Base-by-base conservation (phyloP, 2,329 filamentous ascomycete species). In the Coniochaeta sp. region DNA sequence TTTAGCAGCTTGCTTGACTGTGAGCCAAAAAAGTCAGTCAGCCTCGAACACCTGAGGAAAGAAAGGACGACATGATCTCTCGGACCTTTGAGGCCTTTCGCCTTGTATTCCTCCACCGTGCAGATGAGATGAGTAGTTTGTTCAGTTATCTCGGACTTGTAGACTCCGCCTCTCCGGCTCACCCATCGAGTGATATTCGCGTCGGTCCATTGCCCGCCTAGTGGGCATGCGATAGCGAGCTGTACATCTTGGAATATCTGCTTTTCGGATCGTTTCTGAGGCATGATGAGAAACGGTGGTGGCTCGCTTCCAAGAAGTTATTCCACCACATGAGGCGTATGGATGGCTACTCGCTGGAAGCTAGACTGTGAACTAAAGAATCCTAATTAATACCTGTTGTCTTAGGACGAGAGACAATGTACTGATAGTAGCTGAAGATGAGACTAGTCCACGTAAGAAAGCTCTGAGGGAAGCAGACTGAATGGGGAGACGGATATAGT, bases 91-190 rank as follows among this genome's bases (percentile, higher is more conserved):
- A 77, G 67, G 7, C 69, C 67, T 33, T 64, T 72, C 22, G 77
- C 72, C 63, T 81, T 79, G 71, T 85, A 92, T 17, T 87, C 82
- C 36, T 85, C 79, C 57, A 81, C 76, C 0, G 84, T 85, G 59
- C 85, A 83, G 24, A 96, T 79, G 0, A 96, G 75, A 72, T 96
- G 91, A 0, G 91, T 96, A 11, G 88, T 83, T 0, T 76, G 67
- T 0, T 77, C 70, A 28, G 77, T 77, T 19, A 91, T 73, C 0
- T 77, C 73, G 1, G 76, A 70, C 0, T 76, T 73, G 68, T 86
- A 88, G 1, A 61, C 71, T 1, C 89, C 91, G 7, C 84, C 85
- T 61, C 89, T 84, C 4, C 77, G 69, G 4, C 76, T 75, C 11
- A 90, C 79, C 90, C 90, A 96, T 43, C 77, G 76, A 38, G 79